A percentile compares a stretch with the other conserved stretches of the same genome.
Conservation (phyloP, 2,329 filamentous ascomycete genomes). For the Colletotrichum liriopes region DNA sequence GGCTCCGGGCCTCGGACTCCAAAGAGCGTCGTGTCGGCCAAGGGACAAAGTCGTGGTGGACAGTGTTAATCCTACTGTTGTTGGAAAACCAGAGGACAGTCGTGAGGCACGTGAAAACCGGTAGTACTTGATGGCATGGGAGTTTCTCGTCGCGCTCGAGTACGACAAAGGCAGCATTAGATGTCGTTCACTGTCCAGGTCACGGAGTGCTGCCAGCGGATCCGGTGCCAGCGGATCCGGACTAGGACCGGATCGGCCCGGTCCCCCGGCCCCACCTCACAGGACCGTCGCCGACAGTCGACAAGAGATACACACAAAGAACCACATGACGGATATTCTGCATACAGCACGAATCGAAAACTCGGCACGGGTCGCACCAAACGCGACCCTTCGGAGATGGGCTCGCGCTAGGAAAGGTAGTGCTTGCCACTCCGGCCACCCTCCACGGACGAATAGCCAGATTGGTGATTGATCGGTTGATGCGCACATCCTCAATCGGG, state of each 20-base stretch:
- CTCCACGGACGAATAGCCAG: conserved; percentile 5
- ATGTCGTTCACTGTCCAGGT: background rate
- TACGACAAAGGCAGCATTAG: no score
- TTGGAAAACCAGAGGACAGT: background rate
- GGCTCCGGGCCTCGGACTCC: background rate
- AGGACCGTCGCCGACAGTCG: background rate
- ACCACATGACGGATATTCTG: background rate
- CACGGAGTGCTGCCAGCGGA: background rate
- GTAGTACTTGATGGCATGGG: background rate
- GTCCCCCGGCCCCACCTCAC: background rate
- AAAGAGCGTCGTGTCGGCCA: no score
- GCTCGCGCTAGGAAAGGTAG: background rate
- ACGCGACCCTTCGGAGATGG: background rate
- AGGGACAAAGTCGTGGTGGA: background rate
- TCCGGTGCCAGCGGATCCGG: background rate
- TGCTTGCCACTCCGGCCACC: background rate
- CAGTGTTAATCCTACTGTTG: background rate
- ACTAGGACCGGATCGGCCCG: background rate
- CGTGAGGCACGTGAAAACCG: background rate
- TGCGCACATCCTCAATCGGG: conserved; percentile 6
- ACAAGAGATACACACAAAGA: background rate
- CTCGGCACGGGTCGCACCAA: background rate
- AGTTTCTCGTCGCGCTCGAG: no score
- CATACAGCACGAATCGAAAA: background rate
- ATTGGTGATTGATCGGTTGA: conserved; percentile 1